Conservation (phyloP, 2,329 filamentous ascomycete species). For the Arthrinium phaeospermum region DNA sequence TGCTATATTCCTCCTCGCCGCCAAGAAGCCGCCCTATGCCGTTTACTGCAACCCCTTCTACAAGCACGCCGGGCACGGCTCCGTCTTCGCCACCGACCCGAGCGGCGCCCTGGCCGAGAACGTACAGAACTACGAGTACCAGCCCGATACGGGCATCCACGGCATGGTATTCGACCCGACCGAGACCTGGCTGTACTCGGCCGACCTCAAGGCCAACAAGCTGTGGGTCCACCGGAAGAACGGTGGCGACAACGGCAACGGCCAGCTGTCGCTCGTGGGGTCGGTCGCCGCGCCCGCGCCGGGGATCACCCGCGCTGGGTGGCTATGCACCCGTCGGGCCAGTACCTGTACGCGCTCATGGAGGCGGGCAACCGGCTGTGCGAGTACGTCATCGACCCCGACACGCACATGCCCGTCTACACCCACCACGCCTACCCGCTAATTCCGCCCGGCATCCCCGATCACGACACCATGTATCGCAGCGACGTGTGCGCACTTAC, state of each 20-base stretch:
- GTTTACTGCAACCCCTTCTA: conserved; percentile 95
- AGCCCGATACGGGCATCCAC: conserved; percentile 74
- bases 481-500: conserved; percentile 83
- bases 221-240: conserved; percentile 82
- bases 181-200: conserved; percentile 79
- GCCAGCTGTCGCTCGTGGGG: conserved; percentile 72
- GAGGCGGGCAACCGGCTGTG: conserved; percentile 85
- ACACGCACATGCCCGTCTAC: conserved; percentile 77
- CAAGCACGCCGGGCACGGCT: conserved; percentile 80
- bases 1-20: conserved; percentile 86
- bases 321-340: conserved; percentile 77
- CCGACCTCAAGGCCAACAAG: conserved; percentile 78
- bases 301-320: conserved; percentile 89
- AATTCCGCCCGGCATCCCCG: conserved; percentile 73
- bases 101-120: conserved; percentile 66
- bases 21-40: conserved; percentile 75
- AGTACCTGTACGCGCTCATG: conserved; percentile 86
- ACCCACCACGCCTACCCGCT: conserved; percentile 79
- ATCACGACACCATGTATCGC: conserved; percentile 70
- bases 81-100: conserved; percentile 70
- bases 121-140: conserved; percentile 76
- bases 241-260: conserved; percentile 55
- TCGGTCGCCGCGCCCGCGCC: conserved; percentile 71
- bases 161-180: conserved; percentile 81
- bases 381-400: conserved; percentile 79